Conservation (phyloP, 2,329 filamentous ascomycete genomes). For the Pyricularia sp. region DNA sequence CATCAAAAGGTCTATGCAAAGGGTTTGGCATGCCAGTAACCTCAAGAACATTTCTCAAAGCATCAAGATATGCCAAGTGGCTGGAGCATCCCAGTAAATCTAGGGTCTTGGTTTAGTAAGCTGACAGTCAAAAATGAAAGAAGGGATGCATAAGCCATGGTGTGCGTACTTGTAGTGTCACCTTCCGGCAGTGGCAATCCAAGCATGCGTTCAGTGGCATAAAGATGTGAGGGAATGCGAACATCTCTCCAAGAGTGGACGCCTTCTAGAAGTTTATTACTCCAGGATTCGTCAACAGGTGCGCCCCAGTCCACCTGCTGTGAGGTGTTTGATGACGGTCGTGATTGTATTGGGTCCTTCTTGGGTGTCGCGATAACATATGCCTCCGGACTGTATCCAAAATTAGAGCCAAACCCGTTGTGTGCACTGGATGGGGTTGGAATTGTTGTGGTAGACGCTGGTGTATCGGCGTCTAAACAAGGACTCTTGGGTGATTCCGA, state of each 20-base stretch:
- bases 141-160: neutral
- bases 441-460: neutral
- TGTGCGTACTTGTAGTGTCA: neutral
- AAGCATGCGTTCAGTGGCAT: slow-evolving; percentile 3
- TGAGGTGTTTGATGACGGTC: neutral
- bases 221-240: slow-evolving; percentile 1
- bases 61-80: slow-evolving; percentile 3
- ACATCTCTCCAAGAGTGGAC: neutral
- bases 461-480: neutral
- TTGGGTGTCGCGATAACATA: neutral
- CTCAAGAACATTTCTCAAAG: slow-evolving; percentile 3
- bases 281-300: neutral
- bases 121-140: neutral
- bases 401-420: neutral
- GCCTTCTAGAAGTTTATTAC: neutral
- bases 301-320: neutral
- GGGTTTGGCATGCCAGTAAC: slow-evolving; percentile 1
- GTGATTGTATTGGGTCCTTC: neutral
- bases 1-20: neutral
- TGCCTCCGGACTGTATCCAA: neutral
- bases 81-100: slow-evolving; percentile 1
- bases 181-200: neutral
- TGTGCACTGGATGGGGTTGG: neutral
- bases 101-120: neutral
- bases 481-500: neutral